Evolutionary conservation across 768 basidiomycete species (phyloP).

Genomic region (Podaxis carcinomalis): DNA sequence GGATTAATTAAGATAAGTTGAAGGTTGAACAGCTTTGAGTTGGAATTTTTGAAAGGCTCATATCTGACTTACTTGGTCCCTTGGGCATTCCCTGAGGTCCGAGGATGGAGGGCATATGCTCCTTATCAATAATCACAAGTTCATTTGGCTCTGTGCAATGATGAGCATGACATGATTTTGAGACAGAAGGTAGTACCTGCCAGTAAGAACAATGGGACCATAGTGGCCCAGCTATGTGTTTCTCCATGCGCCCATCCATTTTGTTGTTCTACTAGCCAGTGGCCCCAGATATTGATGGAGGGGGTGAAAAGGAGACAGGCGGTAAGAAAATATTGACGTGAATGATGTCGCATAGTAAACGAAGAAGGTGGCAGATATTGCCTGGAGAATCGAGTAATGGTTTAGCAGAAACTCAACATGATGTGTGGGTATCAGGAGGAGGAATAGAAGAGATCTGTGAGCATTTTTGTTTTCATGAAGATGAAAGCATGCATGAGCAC

Average conservation of each 20-base stretch:
- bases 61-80: constrained; percentile 39
- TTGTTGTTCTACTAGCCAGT: constrained; percentile 23
- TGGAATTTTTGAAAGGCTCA: neutral
- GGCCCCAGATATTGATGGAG: constrained; percentile 34
- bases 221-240: constrained; percentile 24
- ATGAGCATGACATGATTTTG: constrained; percentile 13
- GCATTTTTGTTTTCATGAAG: neutral
- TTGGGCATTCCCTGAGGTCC: constrained; percentile 48
- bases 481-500: neutral
- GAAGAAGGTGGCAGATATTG: neutral
- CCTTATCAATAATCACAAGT: constrained; percentile 39
- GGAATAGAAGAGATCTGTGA: neutral
- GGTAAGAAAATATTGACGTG: constrained; percentile 21
- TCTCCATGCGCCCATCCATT: constrained; percentile 25
- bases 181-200: constrained; percentile 21
- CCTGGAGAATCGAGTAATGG: neutral
- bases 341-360: constrained; percentile 9
- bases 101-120: constrained; percentile 37
- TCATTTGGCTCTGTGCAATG: constrained; percentile 45
- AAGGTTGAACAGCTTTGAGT: neutral
- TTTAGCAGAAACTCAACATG: neutral
- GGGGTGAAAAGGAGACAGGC: constrained; percentile 36
- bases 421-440: neutral
- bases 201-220: constrained; percentile 33
- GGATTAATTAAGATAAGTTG: neutral